A percentile compares a stretch with the other conserved stretches of the same genome.
These are phyloP conservation scores for Beauveria pseudobassiana DNA, from an alignment of 2,329 filamentous ascomycete species.

Conservation along the genomic window DNA sequence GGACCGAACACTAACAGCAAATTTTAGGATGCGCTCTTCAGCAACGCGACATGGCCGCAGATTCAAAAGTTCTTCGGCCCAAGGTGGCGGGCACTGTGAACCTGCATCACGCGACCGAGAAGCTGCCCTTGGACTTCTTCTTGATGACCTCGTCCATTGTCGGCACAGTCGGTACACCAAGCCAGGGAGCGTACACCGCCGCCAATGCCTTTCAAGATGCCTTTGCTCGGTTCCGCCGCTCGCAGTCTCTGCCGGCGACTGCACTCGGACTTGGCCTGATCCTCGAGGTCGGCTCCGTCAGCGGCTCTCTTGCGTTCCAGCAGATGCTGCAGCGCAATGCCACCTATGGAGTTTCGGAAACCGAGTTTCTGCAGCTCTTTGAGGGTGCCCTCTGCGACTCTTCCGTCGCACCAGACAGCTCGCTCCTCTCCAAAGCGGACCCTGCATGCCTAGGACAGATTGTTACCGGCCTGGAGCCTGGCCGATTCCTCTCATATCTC, in stretches of 20 bases:
- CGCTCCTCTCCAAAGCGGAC: not conserved
- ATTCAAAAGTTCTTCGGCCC: slow-evolving; percentile 11
- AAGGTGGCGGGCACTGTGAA: slow-evolving; percentile 21
- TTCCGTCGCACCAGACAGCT: not conserved
- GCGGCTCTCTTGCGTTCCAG: not conserved
- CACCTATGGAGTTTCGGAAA: not conserved
- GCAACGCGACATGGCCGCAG: not conserved
- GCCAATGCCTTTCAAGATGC: slow-evolving; percentile 23
- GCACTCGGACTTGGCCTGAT: slow-evolving; percentile 18
- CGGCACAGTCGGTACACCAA: slow-evolving; percentile 9
- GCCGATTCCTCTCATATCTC: not conserved
- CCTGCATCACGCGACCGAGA: slow-evolving; percentile 16
- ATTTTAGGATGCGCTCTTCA: not conserved
- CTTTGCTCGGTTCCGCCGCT: slow-evolving; percentile 20
- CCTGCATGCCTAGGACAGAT: not conserved
- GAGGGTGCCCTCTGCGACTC: not conserved
- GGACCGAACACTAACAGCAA: not conserved
- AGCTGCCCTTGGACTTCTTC: slow-evolving; percentile 21
- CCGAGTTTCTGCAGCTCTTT: not conserved
- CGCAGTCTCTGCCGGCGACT: slow-evolving; percentile 18
- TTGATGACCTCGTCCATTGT: slow-evolving; percentile 14
- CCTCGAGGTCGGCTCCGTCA: slow-evolving; percentile 14
- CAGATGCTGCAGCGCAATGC: not conserved
- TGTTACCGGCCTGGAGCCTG: not conserved
- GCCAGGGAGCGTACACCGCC: slow-evolving; percentile 20